These are phyloP conservation scores for Paramecium biaurelia DNA, from an alignment of 73 alveolate genomes.

Conservation along the genomic window DNA sequence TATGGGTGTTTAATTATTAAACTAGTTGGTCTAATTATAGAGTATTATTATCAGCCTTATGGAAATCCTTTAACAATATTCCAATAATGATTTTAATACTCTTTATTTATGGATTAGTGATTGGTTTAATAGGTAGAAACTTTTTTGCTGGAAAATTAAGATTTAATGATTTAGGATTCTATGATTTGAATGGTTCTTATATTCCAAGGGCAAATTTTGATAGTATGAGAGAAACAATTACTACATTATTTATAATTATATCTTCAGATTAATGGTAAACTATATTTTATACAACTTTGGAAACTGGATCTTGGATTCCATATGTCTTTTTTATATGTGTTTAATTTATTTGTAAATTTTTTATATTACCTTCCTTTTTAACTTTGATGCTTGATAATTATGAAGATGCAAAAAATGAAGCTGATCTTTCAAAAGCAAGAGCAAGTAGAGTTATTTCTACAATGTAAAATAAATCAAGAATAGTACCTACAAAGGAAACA, in stretches of 20 bases:
- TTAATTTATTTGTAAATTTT: neutral
- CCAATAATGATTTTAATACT: neutral
- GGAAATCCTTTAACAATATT: neutral
- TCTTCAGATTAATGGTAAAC: slow-evolving; percentile 21
- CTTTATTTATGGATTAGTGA: neutral
- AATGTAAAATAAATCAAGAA: neutral
- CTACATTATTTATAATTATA: neutral
- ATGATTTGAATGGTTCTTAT: neutral
- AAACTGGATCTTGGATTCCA: neutral
- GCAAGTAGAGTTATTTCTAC: neutral
- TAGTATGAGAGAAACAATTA: neutral
- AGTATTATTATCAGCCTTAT: neutral
- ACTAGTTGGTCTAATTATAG: slow-evolving; percentile 19
- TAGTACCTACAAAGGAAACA: neutral
- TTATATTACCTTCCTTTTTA: neutral
- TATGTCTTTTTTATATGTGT: neutral
- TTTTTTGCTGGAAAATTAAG: slow-evolving; percentile 18
- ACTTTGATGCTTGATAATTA: slow-evolving; percentile 18
- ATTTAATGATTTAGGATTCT: neutral
- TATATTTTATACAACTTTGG: neutral
- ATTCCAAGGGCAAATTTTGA: neutral
- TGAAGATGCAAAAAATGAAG: slow-evolving; percentile 37
- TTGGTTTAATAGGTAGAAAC: neutral
- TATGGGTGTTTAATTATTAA: neutral
- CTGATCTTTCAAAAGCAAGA: neutral